Evolutionary conservation across 441 rosid species (phyloP).

Genomic region (Gossypium aridum): DNA sequence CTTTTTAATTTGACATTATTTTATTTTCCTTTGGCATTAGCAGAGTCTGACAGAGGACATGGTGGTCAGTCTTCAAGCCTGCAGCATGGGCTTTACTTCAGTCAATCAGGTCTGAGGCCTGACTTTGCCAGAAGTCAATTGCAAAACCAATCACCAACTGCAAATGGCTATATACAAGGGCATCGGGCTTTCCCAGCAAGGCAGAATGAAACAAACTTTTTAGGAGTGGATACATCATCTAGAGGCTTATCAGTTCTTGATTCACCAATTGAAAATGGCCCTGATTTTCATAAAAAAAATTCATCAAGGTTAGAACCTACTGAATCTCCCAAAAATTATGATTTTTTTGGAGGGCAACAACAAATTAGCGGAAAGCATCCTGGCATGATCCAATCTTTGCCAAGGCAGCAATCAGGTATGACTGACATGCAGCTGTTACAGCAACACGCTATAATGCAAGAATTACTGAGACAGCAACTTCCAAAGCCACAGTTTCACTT

Average conservation of each 20-base stretch:
- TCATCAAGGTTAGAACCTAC: constrained; percentile 41
- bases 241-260: constrained; percentile 41
- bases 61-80: constrained; percentile 34
- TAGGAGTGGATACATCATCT: constrained; percentile 57
- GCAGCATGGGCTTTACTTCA: constrained; percentile 42
- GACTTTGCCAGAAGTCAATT: constrained; percentile 41
- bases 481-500: constrained; percentile 50
- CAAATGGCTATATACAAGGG: constrained; percentile 60
- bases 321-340: constrained; percentile 66
- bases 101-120: constrained; percentile 45
- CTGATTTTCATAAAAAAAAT: constrained; percentile 47
- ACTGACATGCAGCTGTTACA: constrained; percentile 72
- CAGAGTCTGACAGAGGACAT: constrained; percentile 48
- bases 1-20: not conserved
- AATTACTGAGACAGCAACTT: constrained; percentile 59
- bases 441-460: constrained; percentile 64
- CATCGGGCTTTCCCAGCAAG: constrained; percentile 34
- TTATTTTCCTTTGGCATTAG: constrained; percentile 29
- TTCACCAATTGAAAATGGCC: constrained; percentile 36
- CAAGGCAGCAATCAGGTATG: constrained; percentile 61
- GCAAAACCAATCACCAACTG: constrained; percentile 36
- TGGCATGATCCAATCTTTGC: constrained; percentile 49
- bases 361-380: constrained; percentile 50
- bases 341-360: constrained; percentile 64
- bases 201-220: constrained; percentile 50